Evolutionary conservation across 345 rosid species (phyloP).

Genomic region (Trapa bicornis): DNA sequence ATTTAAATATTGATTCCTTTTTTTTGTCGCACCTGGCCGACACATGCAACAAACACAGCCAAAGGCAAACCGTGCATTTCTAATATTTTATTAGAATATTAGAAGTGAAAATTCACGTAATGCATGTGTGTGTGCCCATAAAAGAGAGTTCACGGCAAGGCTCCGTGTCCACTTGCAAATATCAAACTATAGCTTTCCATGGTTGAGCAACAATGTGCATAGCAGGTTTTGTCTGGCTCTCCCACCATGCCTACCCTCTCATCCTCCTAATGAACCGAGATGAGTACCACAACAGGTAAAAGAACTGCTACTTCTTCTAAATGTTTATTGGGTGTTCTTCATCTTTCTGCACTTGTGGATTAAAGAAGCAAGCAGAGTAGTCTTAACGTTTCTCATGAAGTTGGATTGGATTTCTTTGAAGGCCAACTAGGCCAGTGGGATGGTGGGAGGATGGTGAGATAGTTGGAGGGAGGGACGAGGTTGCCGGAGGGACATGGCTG

Average conservation of each 20-base stretch:
- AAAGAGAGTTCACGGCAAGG: no score
- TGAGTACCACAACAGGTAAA: slow-evolving; percentile 53
- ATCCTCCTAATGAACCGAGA: slow-evolving; percentile 58
- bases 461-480: slow-evolving; percentile 46
- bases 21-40: no score
- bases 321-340: not conserved
- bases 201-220: slow-evolving; percentile 31
- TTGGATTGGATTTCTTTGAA: slow-evolving; percentile 2
- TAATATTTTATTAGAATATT: no score
- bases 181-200: no score
- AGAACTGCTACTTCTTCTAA: not conserved
- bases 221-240: slow-evolving; percentile 51
- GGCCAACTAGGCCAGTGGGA: slow-evolving; percentile 47
- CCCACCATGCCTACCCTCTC: slow-evolving; percentile 47
- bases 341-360: not conserved
- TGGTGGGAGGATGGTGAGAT: slow-evolving; percentile 53
- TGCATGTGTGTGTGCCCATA: no score
- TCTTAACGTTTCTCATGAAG: slow-evolving; percentile 3
- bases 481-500: slow-evolving; percentile 66
- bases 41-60: no score
- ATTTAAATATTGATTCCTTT: no score
- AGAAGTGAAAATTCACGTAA: no score
- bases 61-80: no score
- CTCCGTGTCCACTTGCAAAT: no score
- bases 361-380: not conserved